Evolutionary conservation across 306 rosid genomes (phyloP).

Genomic region (Fragaria ananassa): DNA sequence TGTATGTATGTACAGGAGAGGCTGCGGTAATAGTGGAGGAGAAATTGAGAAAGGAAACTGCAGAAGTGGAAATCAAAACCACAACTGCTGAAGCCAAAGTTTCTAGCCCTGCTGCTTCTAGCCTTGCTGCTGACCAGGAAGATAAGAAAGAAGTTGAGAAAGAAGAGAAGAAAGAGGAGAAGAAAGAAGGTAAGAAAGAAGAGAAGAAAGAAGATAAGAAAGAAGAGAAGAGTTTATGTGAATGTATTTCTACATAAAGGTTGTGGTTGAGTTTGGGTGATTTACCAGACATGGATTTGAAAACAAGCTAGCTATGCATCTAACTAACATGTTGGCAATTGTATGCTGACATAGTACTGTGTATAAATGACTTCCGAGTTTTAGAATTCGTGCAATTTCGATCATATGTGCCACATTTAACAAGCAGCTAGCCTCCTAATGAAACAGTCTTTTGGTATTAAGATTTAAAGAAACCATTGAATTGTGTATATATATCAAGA

Average conservation of each 20-base stretch:
- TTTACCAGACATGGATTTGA: constrained; percentile 10
- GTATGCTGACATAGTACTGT: background rate
- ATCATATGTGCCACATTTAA: background rate
- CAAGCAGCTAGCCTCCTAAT: background rate
- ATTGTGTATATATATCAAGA: background rate
- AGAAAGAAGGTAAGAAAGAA: constrained; percentile 1
- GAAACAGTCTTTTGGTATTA: background rate
- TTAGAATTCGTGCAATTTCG: background rate
- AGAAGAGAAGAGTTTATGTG: constrained; percentile 8
- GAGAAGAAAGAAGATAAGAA: constrained; percentile 6
- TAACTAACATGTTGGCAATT: background rate
- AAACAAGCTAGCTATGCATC: constrained; percentile 4
- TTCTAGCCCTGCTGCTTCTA: constrained; percentile 20
- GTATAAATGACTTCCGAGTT: background rate
- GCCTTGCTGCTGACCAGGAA: constrained; percentile 23
- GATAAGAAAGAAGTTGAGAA: constrained; percentile 15
- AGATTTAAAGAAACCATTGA: background rate
- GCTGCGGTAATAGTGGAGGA: constrained; percentile 18
- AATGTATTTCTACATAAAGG: constrained; percentile 6
- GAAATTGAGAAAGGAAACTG: constrained; percentile 25
- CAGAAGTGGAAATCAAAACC: background rate
- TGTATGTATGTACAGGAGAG: constrained; percentile 25
- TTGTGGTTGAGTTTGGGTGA: background rate
- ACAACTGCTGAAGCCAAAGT: constrained; percentile 12
- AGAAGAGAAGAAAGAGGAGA: constrained; percentile 20